A percentile compares a stretch with the other conserved stretches of the same genome.
phyloP scores from a whole-genome alignment of 176 grass and related monocot genomes.

The Olyra latifolia region DNA sequence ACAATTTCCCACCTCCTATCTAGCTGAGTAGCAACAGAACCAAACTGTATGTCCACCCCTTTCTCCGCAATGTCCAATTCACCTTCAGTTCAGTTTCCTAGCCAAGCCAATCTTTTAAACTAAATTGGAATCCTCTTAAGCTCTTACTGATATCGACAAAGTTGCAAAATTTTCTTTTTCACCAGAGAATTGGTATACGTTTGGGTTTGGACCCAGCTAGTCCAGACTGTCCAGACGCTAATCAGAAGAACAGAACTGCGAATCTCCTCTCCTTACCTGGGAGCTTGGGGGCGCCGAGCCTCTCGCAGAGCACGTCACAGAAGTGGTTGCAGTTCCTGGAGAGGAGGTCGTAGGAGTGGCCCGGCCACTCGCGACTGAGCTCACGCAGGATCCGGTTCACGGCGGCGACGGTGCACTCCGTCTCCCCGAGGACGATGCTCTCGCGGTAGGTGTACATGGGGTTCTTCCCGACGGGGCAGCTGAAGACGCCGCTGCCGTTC shows the following conservation, averaged over 20 bases:
- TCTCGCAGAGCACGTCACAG: slow-evolving; percentile 88
- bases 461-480: slow-evolving; percentile 82
- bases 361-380: slow-evolving; percentile 76
- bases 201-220: background rate
- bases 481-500: slow-evolving; percentile 84
- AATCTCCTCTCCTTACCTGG: slow-evolving; percentile 51
- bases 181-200: background rate
- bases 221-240: slow-evolving; percentile 1
- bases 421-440: slow-evolving; percentile 82
- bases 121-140: background rate
- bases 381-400: slow-evolving; percentile 82
- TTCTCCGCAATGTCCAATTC: background rate
- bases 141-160: background rate
- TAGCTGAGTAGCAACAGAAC: background rate
- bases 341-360: slow-evolving; percentile 83
- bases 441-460: slow-evolving; percentile 99
- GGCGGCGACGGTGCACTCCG: slow-evolving; percentile 58
- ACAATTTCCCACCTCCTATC: background rate
- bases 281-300: slow-evolving; percentile 70
- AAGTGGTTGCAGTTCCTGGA: slow-evolving; percentile 98
- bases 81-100: slow-evolving; percentile 17
- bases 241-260: slow-evolving; percentile 2
- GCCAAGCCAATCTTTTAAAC: background rate
- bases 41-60: background rate
- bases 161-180: background rate